A percentile compares a stretch with the other conserved stretches of the same genome.
Conservation (phyloP, 2,329 filamentous ascomycete genomes). For the Colletotrichum neosansevieriae region DNA sequence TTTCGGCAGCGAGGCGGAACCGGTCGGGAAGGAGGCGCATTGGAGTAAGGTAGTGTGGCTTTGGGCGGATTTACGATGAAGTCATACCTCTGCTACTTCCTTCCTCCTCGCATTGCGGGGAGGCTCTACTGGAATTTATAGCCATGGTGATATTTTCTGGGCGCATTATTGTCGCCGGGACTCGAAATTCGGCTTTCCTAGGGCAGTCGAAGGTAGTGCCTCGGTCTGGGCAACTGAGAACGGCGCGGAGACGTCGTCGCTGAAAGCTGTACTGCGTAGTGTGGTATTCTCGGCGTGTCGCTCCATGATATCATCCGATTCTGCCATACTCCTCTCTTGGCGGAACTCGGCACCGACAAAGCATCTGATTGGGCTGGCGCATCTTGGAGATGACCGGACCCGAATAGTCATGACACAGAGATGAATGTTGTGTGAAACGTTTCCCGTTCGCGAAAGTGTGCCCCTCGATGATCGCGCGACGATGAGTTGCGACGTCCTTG, state of each 20-base stretch:
- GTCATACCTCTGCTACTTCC: slow-evolving; percentile 6
- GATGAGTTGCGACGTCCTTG: slow-evolving; percentile 1
- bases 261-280: too few species aligned
- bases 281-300: slow-evolving; percentile 30
- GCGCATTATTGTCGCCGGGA: neutral
- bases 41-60: slow-evolving; percentile 3
- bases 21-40: slow-evolving; percentile 23
- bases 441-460: slow-evolving; percentile 25
- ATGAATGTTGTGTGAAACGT: slow-evolving; percentile 39
- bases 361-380: slow-evolving; percentile 25
- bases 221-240: neutral
- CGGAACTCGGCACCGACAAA: slow-evolving; percentile 35
- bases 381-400: slow-evolving; percentile 21
- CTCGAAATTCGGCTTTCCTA: too few species aligned
- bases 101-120: neutral
- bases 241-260: slow-evolving; percentile 4
- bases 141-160: neutral
- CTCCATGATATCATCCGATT: slow-evolving; percentile 38
- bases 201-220: neutral
- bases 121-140: neutral
- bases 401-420: slow-evolving; percentile 33
- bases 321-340: slow-evolving; percentile 30
- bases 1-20: slow-evolving; percentile 13
- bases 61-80: slow-evolving; percentile 9
- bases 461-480: slow-evolving; percentile 12